A percentile compares a stretch with the other conserved stretches of the same genome.
Conservation (phyloP, 2,329 filamentous ascomycete genomes). For the Fusarium nisikadoi region DNA sequence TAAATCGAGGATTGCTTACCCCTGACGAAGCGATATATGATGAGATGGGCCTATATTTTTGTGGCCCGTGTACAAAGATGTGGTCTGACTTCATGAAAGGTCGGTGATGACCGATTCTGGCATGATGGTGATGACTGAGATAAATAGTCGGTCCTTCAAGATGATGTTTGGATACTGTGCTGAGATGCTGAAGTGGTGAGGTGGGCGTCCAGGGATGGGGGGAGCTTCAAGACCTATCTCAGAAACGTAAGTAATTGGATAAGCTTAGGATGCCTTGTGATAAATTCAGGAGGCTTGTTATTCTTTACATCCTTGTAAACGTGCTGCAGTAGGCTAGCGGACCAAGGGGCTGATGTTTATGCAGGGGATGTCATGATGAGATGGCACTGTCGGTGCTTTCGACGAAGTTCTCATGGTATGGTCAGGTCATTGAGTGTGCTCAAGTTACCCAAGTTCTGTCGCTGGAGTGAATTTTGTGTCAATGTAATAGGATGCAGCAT, state of each 20-base stretch:
- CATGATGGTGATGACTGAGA: not conserved
- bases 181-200: not conserved
- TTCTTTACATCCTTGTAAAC: fast-evolving
- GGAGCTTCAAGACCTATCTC: not conserved
- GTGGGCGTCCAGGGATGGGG: too few species aligned
- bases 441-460: not conserved
- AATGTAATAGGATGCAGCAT: not conserved
- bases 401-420: not conserved
- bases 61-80: not conserved
- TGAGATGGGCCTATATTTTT: not conserved
- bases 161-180: not conserved
- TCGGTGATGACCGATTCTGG: slow-evolving; percentile 1
- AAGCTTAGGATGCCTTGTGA: not conserved
- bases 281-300: not conserved
- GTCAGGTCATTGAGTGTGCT: not conserved
- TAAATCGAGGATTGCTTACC: not conserved
- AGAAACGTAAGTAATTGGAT: too few species aligned
- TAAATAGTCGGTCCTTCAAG: not conserved
- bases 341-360: not conserved
- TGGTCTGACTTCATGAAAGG: slow-evolving; percentile 9
- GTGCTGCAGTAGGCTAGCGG: not conserved
- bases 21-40: slow-evolving; percentile 5
- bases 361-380: not conserved
- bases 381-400: not conserved
- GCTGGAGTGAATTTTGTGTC: not conserved